Percentiles rank a stretch among this genome's conserved stretches.
Conservation (phyloP, 2,329 filamentous ascomycete genomes). For the Trichoderma brevicompactum region DNA sequence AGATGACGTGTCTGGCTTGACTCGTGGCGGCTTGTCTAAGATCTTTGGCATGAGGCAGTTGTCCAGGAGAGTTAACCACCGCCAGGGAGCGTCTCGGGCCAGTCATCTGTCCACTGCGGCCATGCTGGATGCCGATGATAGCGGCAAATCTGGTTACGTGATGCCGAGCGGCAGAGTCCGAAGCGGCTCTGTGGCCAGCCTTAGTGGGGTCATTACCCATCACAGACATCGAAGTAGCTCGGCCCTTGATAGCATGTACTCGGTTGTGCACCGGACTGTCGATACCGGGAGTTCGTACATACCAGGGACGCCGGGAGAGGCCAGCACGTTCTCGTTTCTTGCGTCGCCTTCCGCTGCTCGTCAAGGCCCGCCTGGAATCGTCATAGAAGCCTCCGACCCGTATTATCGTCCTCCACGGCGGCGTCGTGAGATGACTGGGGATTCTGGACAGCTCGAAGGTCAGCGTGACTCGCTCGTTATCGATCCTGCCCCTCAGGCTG, state of each 20-base stretch:
- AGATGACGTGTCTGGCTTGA: constrained; percentile 69
- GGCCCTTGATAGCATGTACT: constrained; percentile 55
- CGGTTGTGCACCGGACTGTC: constrained; percentile 51
- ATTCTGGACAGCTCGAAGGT: constrained; percentile 41
- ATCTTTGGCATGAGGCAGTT: constrained; percentile 92
- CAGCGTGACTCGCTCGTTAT: constrained; percentile 38
- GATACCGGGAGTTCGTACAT: constrained; percentile 68
- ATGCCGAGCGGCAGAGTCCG: constrained; percentile 59
- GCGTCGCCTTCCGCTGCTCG: constrained; percentile 58
- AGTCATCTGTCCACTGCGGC: constrained; percentile 82
- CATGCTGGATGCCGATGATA: constrained; percentile 74
- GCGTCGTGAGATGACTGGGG: constrained; percentile 63
- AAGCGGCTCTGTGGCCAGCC: constrained; percentile 65
- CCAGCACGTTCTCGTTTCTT: constrained; percentile 73
- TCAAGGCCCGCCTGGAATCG: constrained; percentile 51
- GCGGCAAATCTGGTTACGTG: constrained; percentile 64
- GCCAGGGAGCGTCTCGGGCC: constrained; percentile 68
- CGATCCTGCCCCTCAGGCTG: constrained; percentile 47
- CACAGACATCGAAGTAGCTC: constrained; percentile 59
- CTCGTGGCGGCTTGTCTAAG: constrained; percentile 82
- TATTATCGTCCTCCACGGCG: constrained; percentile 87
- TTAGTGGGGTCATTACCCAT: constrained; percentile 52
- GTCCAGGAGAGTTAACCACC: constrained; percentile 70
- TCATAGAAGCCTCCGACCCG: constrained; percentile 66
- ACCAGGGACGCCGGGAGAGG: constrained; percentile 73